Evolutionary conservation across 345 rosid genomes (phyloP).

Genomic region (Psidium friedrichsthalianum): DNA sequence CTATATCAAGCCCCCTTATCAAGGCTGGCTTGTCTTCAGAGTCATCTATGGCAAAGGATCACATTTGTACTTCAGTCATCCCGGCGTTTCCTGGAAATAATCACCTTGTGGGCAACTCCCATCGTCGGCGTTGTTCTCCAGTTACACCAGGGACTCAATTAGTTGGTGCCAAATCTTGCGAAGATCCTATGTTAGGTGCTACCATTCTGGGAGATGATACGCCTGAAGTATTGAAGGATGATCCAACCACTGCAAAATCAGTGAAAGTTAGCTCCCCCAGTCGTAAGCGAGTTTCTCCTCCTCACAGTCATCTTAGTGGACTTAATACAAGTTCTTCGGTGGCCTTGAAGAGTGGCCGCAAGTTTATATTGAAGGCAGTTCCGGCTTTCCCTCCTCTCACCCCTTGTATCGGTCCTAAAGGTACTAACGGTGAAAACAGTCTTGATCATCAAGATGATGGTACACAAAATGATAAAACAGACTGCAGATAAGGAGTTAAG

Average conservation of each 20-base stretch:
- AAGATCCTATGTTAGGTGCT: slow-evolving; percentile 10
- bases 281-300: slow-evolving; percentile 46
- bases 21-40: slow-evolving; percentile 7
- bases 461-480: not conserved
- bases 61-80: slow-evolving; percentile 11
- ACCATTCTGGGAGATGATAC: slow-evolving; percentile 31
- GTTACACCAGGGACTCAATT: slow-evolving; percentile 19
- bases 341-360: slow-evolving; percentile 38
- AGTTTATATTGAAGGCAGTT: slow-evolving; percentile 40
- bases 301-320: slow-evolving; percentile 11
- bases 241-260: slow-evolving; percentile 16
- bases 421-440: slow-evolving; percentile 4
- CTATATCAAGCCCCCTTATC: slow-evolving; percentile 11
- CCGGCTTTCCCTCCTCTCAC: slow-evolving; percentile 54
- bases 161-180: slow-evolving; percentile 12
- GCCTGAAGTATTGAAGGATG: slow-evolving; percentile 36
- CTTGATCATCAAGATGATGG: slow-evolving; percentile 4
- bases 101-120: slow-evolving; percentile 11
- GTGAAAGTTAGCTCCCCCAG: slow-evolving; percentile 44
- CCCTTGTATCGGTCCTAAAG: slow-evolving; percentile 15
- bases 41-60: slow-evolving; percentile 20
- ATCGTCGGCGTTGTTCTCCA: slow-evolving; percentile 27
- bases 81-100: slow-evolving; percentile 17
- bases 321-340: slow-evolving; percentile 24
- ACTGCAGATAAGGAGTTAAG: not conserved